Conservation (phyloP, 176 grass and related monocot genomes). For the Pharus latifolius region DNA sequence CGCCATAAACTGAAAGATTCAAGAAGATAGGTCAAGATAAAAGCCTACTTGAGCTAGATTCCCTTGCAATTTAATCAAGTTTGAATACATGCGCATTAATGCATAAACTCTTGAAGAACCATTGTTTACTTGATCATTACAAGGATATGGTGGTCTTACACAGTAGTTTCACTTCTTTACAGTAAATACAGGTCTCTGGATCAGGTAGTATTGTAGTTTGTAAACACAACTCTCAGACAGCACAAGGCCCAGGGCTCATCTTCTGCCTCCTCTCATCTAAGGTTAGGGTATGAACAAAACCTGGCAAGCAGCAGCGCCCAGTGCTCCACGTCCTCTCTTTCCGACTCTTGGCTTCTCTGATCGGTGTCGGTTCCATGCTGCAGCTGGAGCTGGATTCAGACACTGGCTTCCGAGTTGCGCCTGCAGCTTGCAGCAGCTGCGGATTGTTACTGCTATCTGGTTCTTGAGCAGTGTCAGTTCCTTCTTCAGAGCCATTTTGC, state of each 20-base stretch:
- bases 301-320: slow-evolving; percentile 57
- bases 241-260: slow-evolving; percentile 35
- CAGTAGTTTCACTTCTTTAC: slow-evolving; percentile 14
- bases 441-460: slow-evolving; percentile 9
- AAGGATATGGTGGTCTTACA: slow-evolving; percentile 27
- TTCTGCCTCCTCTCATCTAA: slow-evolving; percentile 58
- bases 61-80: neutral
- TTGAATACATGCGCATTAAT: neutral
- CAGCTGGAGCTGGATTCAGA: slow-evolving; percentile 24
- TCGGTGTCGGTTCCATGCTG: slow-evolving; percentile 12
- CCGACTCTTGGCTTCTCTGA: slow-evolving; percentile 26
- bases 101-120: slow-evolving; percentile 9
- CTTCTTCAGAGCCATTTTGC: slow-evolving; percentile 21
- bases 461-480: neutral
- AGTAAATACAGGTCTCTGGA: slow-evolving; percentile 11
- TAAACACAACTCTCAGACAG: slow-evolving; percentile 41
- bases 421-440: neutral
- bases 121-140: slow-evolving; percentile 21
- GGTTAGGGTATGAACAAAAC: slow-evolving; percentile 35
- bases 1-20: slow-evolving; percentile 8
- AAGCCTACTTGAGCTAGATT: slow-evolving; percentile 2
- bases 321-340: slow-evolving; percentile 50
- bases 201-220: slow-evolving; percentile 7
- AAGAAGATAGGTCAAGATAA: slow-evolving; percentile 2
- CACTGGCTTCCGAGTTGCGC: slow-evolving; percentile 5